Percentiles rank a stretch among this genome's conserved stretches.
phyloP scores from a whole-genome alignment of 202 grass and related monocot genomes.

The Miscanthus sacchariflorus region DNA sequence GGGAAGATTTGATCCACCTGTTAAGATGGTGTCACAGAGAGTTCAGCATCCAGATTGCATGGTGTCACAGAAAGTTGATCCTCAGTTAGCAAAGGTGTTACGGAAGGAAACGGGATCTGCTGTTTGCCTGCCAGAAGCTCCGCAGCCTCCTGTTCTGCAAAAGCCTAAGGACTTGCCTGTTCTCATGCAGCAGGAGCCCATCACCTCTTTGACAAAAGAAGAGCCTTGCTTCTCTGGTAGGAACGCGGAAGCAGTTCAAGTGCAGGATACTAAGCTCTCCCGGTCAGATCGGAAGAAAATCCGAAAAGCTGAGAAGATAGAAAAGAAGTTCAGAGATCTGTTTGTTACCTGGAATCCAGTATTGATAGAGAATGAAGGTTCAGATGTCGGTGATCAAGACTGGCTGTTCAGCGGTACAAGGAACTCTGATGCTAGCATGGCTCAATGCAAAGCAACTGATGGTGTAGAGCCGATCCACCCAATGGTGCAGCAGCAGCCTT shows the following conservation, averaged over 20 bases:
- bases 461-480: conserved; percentile 33
- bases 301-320: conserved; percentile 59
- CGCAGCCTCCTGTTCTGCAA: neutral
- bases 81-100: neutral
- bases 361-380: conserved; percentile 32
- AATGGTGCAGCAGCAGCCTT: conserved; percentile 27
- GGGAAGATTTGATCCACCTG: neutral
- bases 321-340: conserved; percentile 59
- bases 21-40: neutral
- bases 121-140: neutral
- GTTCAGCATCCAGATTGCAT: neutral
- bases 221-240: conserved; percentile 69
- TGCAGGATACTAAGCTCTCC: conserved; percentile 40
- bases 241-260: conserved; percentile 1
- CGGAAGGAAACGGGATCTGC: neutral
- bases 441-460: conserved; percentile 48
- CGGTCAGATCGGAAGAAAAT: conserved; percentile 47
- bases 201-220: conserved; percentile 24
- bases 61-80: conserved; percentile 11
- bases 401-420: conserved; percentile 55
- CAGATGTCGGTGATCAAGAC: conserved; percentile 48
- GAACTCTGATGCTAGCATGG: conserved; percentile 30
- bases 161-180: neutral
- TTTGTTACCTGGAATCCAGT: conserved; percentile 66
- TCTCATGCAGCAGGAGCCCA: conserved; percentile 8